Conservation (phyloP, 1,284 basidiomycete species). For the Malassezia furfur region DNA sequence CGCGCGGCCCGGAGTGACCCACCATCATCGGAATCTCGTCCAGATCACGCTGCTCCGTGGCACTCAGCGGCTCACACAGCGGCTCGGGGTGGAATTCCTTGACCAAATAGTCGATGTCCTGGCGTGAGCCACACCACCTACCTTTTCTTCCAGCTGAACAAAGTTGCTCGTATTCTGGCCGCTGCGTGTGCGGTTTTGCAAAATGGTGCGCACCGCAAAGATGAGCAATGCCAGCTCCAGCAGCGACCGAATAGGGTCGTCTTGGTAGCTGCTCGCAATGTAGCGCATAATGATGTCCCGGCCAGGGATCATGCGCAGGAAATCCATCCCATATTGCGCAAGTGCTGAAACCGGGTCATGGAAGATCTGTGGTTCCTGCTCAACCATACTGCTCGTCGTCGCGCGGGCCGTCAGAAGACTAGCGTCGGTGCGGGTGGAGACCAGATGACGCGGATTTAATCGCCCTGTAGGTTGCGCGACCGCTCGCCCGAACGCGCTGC, state of each 20-base stretch:
- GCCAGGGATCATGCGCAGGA: conserved; percentile 60
- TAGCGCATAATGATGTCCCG: conserved; percentile 82
- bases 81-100: conserved; percentile 89
- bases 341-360: conserved; percentile 1
- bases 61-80: conserved; percentile 59
- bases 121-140: conserved; percentile 47
- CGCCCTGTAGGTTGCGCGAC: no score
- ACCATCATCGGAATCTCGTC: conserved; percentile 66
- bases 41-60: conserved; percentile 62
- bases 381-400: neutral
- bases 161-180: conserved; percentile 75
- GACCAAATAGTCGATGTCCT: conserved; percentile 95
- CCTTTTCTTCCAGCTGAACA: conserved; percentile 81
- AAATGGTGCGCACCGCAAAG: conserved; percentile 71
- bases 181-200: conserved; percentile 78
- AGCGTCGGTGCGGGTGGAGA: no score
- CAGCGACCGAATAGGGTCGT: conserved; percentile 70
- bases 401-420: neutral
- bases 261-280: conserved; percentile 69
- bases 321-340: neutral
- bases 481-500: no score
- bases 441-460: no score
- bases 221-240: conserved; percentile 80
- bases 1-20: conserved; percentile 62
- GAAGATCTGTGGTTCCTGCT: neutral